Evolutionary conservation across 2,329 filamentous ascomycete genomes (phyloP).

Genomic region (Talaromyces piceae): DNA sequence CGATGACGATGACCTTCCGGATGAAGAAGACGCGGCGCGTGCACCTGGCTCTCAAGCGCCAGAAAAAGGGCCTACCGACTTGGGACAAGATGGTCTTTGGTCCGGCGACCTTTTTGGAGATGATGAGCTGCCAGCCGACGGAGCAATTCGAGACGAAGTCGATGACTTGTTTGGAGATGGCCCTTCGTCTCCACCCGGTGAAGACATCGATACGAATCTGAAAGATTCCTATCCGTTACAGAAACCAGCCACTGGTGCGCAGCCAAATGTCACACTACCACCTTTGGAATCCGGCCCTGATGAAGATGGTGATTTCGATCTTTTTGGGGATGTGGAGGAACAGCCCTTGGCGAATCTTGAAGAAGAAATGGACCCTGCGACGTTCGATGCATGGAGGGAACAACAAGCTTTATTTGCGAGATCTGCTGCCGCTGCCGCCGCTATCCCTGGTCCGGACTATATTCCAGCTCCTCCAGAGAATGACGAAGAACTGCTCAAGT

Average conservation of each 20-base stretch:
- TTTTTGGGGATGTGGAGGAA: slow-evolving; percentile 18
- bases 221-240: slow-evolving; percentile 27
- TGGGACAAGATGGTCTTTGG: slow-evolving; percentile 17
- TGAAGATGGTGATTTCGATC: slow-evolving; percentile 20
- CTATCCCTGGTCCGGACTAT: slow-evolving; percentile 33
- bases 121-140: slow-evolving; percentile 16
- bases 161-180: slow-evolving; percentile 44
- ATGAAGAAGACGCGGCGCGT: slow-evolving; percentile 47
- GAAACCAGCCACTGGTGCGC: slow-evolving; percentile 10
- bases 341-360: slow-evolving; percentile 19
- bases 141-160: slow-evolving; percentile 32
- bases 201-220: slow-evolving; percentile 23
- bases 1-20: slow-evolving; percentile 81
- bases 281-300: slow-evolving; percentile 2
- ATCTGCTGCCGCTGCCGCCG: slow-evolving; percentile 37
- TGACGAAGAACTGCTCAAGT: slow-evolving; percentile 66
- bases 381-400: slow-evolving; percentile 37
- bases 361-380: slow-evolving; percentile 36
- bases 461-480: slow-evolving; percentile 62
- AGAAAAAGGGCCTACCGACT: slow-evolving; percentile 39
- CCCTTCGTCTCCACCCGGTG: slow-evolving; percentile 26
- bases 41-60: background rate
- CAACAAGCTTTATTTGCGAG: slow-evolving; percentile 42
- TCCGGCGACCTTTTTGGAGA: slow-evolving; percentile 19
- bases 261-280: background rate